Conservation (phyloP, 78 protist genomes). For the Dictyostelium discoideum region dicty_2.7 NC_007090.3:4558001-4558500, state of each 20-base stretch:
- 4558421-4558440: background rate
- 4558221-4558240: background rate
- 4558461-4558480: constrained; percentile 8
- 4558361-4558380: background rate
- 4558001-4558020: background rate
- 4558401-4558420: background rate
- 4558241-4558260: background rate
- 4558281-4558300: background rate
- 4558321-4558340: background rate
- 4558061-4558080: background rate
- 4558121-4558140: background rate
- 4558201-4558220: background rate
- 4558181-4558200: background rate
- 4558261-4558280: background rate
- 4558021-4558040: background rate
- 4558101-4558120: no score
- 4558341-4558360: background rate
- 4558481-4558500: background rate
- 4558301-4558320: background rate
- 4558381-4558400: background rate
- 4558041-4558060: background rate
- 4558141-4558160: background rate
- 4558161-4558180: no score
- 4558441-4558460: background rate
- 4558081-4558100: no score